Conservation (phyloP, 108 stramenopile species). For the Cylindrotheca fusiformis region DNA sequence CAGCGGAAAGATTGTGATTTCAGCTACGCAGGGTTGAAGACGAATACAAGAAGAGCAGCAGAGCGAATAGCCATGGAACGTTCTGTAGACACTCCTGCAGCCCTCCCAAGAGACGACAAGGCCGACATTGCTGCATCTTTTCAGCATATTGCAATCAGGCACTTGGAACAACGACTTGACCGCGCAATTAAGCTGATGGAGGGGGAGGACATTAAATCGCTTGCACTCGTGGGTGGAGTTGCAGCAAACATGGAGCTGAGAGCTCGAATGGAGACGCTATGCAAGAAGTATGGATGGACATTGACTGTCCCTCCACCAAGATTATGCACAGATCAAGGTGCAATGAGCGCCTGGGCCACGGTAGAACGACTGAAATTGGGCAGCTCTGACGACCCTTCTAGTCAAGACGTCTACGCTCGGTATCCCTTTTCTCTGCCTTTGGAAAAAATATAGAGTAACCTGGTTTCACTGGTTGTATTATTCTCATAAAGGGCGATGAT, state of each 20-base stretch:
- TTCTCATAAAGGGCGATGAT: not conserved
- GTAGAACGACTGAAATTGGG: constrained; percentile 82
- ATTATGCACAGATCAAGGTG: constrained; percentile 97
- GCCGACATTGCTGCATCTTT: constrained; percentile 92
- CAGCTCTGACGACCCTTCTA: constrained; percentile 76
- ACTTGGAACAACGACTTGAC: constrained; percentile 86
- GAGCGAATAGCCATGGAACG: constrained; percentile 55
- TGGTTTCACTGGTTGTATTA: constrained; percentile 2
- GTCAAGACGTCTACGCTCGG: constrained; percentile 80
- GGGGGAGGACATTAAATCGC: constrained; percentile 51
- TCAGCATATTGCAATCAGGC: constrained; percentile 89
- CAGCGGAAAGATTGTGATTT: constrained; percentile 92
- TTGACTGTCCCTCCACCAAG: constrained; percentile 89
- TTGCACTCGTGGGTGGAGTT: constrained; percentile 97
- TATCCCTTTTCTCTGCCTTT: constrained; percentile 63
- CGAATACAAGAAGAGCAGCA: constrained; percentile 71
- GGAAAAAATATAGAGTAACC: constrained; percentile 1
- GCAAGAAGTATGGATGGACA: constrained; percentile 60
- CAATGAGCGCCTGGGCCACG: constrained; percentile 95
- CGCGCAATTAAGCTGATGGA: constrained; percentile 72
- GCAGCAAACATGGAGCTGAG: constrained; percentile 93
- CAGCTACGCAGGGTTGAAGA: constrained; percentile 95
- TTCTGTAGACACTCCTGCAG: constrained; percentile 44
- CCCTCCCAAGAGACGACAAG: constrained; percentile 55
- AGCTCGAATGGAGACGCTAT: constrained; percentile 58